Evolutionary conservation across 2,329 filamentous ascomycete species (phyloP).

Genomic region (Pseudogymnoascus sp.): DNA sequence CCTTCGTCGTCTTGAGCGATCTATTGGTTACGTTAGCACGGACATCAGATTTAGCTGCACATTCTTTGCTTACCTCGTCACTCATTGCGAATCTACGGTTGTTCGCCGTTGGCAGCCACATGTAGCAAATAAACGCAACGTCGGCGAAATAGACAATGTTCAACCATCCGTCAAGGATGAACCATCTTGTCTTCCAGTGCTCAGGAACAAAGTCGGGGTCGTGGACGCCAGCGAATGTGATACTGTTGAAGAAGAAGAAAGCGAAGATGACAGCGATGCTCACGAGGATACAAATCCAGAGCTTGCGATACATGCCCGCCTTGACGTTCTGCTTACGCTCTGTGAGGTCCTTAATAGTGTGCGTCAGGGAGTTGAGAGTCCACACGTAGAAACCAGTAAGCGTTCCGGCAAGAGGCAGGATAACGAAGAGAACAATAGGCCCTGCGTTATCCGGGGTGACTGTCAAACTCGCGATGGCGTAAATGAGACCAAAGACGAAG

Average conservation of each 20-base stretch:
- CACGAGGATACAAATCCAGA: slow-evolving; percentile 94
- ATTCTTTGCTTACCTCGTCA: slow-evolving; percentile 59
- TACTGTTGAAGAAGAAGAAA: slow-evolving; percentile 98
- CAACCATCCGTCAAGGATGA: slow-evolving; percentile 92
- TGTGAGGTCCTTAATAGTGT: slow-evolving; percentile 91
- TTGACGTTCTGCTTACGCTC: slow-evolving; percentile 92
- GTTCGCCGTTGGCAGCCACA: slow-evolving; percentile 94
- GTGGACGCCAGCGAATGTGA: slow-evolving; percentile 79
- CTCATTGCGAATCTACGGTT: slow-evolving; percentile 98
- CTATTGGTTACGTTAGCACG: slow-evolving; percentile 30
- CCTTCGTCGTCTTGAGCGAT: slow-evolving; percentile 97
- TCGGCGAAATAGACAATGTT: slow-evolving; percentile 95
- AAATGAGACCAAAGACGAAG: slow-evolving; percentile 90
- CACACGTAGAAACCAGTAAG: slow-evolving; percentile 97
- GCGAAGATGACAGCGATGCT: slow-evolving; percentile 94
- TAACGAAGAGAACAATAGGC: slow-evolving; percentile 83
- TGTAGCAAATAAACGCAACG: slow-evolving; percentile 84
- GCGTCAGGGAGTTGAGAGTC: slow-evolving; percentile 91
- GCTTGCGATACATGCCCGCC: slow-evolving; percentile 91
- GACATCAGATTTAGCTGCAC: not conserved
- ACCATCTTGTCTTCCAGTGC: slow-evolving; percentile 97
- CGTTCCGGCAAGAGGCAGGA: slow-evolving; percentile 83
- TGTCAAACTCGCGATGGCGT: slow-evolving; percentile 80
- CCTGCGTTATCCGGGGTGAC: slow-evolving; percentile 85
- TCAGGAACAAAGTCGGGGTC: slow-evolving; percentile 88